phyloP scores from a whole-genome alignment of 257 asterid genomes.

The Solanum stenotomum region DNA sequence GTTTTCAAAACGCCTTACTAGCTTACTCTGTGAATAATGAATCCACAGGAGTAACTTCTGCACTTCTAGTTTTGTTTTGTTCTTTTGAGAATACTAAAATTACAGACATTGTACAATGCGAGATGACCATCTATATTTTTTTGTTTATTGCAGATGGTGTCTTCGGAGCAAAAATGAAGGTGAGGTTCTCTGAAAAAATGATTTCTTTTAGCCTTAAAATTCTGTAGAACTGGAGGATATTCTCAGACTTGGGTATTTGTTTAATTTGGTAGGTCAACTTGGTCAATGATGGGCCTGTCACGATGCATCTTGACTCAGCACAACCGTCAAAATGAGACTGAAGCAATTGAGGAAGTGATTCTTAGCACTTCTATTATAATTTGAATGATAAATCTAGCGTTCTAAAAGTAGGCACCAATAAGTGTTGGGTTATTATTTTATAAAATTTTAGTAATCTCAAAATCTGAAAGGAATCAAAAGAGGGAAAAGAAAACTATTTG shows the following conservation, averaged over 20 bases:
- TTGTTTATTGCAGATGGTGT: slow-evolving; percentile 58
- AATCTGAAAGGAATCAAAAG: background rate
- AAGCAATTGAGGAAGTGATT: background rate
- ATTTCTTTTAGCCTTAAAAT: background rate
- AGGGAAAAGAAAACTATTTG: background rate
- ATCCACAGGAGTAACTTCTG: background rate
- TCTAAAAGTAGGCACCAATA: background rate
- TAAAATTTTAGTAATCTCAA: background rate
- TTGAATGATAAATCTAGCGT: background rate
- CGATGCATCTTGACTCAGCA: slow-evolving; percentile 86
- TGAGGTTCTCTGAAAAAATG: slow-evolving; percentile 18
- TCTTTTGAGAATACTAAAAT: background rate
- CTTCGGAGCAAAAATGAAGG: slow-evolving; percentile 94
- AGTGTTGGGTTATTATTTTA: background rate
- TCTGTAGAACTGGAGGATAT: background rate
- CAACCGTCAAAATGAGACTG: slow-evolving; percentile 47
- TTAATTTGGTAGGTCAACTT: slow-evolving; percentile 51
- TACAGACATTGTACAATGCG: background rate
- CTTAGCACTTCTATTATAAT: background rate
- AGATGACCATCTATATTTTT: background rate
- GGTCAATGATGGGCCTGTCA: slow-evolving; percentile 91
- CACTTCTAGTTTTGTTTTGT: background rate
- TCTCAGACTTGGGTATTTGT: background rate
- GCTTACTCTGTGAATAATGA: background rate
- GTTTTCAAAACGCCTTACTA: background rate